Evolutionary conservation across 805 yeast genomes (phyloP).

Genomic region (Candida ficus): DNA sequence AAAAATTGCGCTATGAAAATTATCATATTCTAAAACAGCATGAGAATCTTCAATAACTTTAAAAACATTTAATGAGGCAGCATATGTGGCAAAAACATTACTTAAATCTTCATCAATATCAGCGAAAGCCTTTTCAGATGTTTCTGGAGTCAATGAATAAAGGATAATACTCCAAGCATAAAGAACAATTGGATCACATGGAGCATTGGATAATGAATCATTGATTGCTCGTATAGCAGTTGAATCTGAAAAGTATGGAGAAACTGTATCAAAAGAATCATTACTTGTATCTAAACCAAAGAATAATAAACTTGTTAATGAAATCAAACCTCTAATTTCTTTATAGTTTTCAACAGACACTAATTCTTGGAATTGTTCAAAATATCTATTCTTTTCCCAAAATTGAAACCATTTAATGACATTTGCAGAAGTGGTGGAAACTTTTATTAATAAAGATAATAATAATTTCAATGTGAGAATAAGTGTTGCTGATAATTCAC

Average conservation of each 20-base stretch:
- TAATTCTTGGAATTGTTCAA: slow-evolving; percentile 13
- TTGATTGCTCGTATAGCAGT: slow-evolving; percentile 36
- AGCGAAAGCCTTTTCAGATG: slow-evolving; percentile 36
- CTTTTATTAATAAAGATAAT: slow-evolving; percentile 36
- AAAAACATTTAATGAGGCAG: slow-evolving; percentile 41
- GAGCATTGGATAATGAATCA: slow-evolving; percentile 30
- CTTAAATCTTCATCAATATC: slow-evolving; percentile 16
- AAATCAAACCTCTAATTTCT: slow-evolving; percentile 40
- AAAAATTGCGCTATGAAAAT: slow-evolving; percentile 42
- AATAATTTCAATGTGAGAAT: slow-evolving; percentile 34
- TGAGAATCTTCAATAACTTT: slow-evolving; percentile 37
- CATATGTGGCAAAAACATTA: slow-evolving; percentile 19
- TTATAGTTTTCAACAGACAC: slow-evolving; percentile 16
- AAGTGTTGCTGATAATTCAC: slow-evolving; percentile 31
- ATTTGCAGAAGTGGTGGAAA: slow-evolving; percentile 29
- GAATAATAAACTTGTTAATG: slow-evolving; percentile 45
- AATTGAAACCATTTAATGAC: slow-evolving; percentile 52
- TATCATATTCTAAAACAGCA: slow-evolving; percentile 41
- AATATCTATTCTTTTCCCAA: slow-evolving; percentile 31
- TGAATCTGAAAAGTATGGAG: slow-evolving; percentile 38
- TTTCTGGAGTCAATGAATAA: slow-evolving; percentile 41
- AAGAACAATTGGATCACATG: slow-evolving; percentile 43
- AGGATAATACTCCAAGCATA: slow-evolving; percentile 66
- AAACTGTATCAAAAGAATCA: slow-evolving; percentile 33
- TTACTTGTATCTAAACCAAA: slow-evolving; percentile 52